Conservation (phyloP, 768 basidiomycete species). For the Boletales sp. region DNA sequence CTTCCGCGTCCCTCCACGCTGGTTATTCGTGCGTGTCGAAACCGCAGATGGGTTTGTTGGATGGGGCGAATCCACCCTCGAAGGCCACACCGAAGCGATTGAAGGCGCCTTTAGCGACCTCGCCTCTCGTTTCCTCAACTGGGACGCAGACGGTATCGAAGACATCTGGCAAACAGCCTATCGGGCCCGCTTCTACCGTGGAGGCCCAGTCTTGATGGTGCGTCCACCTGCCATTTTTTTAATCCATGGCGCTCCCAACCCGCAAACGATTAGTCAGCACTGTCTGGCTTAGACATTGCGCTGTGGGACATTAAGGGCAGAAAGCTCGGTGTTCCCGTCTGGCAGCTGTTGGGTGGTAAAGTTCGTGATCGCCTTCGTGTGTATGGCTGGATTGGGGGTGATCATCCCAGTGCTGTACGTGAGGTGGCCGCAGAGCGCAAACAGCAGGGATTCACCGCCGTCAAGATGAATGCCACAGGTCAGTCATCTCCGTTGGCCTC, state of each 20-base stretch:
- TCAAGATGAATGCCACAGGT: constrained; percentile 72
- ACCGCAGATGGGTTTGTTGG: constrained; percentile 42
- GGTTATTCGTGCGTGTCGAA: constrained; percentile 72
- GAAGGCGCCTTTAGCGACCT: no score
- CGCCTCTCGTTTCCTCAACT: no score
- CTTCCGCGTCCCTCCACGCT: constrained; percentile 59
- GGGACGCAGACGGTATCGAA: constrained; percentile 39
- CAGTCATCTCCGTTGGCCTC: constrained; percentile 6
- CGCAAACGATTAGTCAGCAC: constrained; percentile 37
- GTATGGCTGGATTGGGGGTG: constrained; percentile 57
- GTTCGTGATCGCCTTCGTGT: constrained; percentile 57
- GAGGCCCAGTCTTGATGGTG: constrained; percentile 69
- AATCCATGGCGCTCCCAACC: no score
- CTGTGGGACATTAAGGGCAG: constrained; percentile 82
- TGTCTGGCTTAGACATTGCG: constrained; percentile 65
- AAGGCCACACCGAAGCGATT: no score
- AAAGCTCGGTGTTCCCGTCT: constrained; percentile 60
- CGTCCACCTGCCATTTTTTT: neutral
- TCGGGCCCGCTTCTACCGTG: constrained; percentile 67
- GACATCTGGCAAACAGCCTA: constrained; percentile 71
- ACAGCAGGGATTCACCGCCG: constrained; percentile 61
- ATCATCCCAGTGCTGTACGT: constrained; percentile 44
- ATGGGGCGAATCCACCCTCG: no score
- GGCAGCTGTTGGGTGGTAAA: constrained; percentile 67
- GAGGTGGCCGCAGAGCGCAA: constrained; percentile 51